These are phyloP conservation scores for Hyphopichia burtonii DNA, from an alignment of 1,139 yeast species.

Conservation along the genomic window DNA sequence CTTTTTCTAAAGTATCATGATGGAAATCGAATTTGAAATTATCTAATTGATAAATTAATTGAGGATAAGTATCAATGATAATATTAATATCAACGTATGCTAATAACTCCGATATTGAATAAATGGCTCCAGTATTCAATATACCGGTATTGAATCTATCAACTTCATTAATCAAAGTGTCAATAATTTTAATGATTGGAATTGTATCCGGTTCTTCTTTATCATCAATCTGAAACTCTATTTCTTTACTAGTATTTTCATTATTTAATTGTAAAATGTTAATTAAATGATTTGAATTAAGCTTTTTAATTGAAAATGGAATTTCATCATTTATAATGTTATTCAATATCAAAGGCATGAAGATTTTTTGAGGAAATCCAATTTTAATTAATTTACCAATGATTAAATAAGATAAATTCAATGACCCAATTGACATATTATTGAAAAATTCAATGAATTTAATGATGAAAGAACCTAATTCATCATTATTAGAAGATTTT, in stretches of 20 bases:
- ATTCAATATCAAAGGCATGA: slow-evolving; percentile 26
- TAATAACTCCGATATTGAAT: slow-evolving; percentile 22
- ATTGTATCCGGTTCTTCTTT: not conserved
- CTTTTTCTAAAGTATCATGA: slow-evolving; percentile 25
- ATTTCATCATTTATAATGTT: slow-evolving; percentile 24
- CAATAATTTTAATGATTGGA: not conserved
- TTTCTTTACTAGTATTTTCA: slow-evolving; percentile 5
- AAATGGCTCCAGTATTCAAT: slow-evolving; percentile 12
- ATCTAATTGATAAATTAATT: slow-evolving; percentile 1
- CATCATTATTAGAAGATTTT: slow-evolving; percentile 7
- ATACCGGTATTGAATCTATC: not conserved
- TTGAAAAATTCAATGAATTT: slow-evolving; percentile 55
- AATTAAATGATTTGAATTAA: slow-evolving; percentile 13
- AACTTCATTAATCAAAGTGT: slow-evolving; percentile 3
- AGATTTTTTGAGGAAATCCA: slow-evolving; percentile 23
- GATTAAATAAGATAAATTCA: slow-evolving; percentile 24
- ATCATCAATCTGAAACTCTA: slow-evolving; percentile 1
- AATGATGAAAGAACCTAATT: slow-evolving; percentile 41
- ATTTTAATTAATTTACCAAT: slow-evolving; percentile 24
- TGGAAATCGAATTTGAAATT: slow-evolving; percentile 28
- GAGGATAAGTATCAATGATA: slow-evolving; percentile 2
- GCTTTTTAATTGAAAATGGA: slow-evolving; percentile 37
- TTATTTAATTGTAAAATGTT: slow-evolving; percentile 2
- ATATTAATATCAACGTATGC: slow-evolving; percentile 2
- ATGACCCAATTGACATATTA: slow-evolving; percentile 13